Percentiles rank a stretch among this genome's conserved stretches.
phyloP scores from a whole-genome alignment of 2,329 filamentous ascomycete genomes.

The Monilinia vaccinii-corymbosi region DNA sequence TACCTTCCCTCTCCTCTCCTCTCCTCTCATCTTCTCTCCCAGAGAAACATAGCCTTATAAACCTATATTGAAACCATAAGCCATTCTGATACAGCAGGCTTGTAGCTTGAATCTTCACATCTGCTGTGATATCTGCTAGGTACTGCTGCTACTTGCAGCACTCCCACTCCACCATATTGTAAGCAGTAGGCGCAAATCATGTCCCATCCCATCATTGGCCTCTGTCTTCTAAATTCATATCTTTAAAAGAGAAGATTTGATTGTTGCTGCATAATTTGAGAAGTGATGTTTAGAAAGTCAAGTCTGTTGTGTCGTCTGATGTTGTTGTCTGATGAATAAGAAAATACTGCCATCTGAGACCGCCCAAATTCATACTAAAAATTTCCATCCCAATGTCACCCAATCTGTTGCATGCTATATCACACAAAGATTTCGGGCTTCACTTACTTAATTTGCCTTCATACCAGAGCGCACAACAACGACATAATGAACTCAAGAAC shows the following conservation, averaged over 20 bases:
- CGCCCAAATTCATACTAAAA: conserved; percentile 8
- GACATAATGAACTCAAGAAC: conserved; percentile 41
- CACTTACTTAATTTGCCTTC: neutral
- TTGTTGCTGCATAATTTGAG: neutral
- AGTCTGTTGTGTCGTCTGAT: neutral
- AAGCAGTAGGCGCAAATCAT: neutral
- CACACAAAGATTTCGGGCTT: conserved; percentile 3
- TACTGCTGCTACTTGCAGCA: neutral
- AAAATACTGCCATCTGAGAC: neutral
- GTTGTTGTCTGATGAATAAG: neutral
- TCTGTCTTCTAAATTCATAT: neutral
- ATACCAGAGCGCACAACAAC: conserved; percentile 9
- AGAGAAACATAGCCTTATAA: neutral
- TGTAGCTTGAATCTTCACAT: neutral
- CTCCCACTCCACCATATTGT: too few species aligned
- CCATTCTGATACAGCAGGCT: neutral
- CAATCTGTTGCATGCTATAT: too few species aligned
- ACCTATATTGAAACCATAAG: neutral
- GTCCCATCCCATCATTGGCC: neutral
- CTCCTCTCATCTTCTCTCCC: too few species aligned
- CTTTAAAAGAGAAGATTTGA: neutral
- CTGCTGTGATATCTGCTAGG: too few species aligned
- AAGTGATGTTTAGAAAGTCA: neutral
- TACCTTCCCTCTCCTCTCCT: too few species aligned
- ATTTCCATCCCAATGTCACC: conserved; percentile 8